Percentiles rank a stretch among this genome's conserved stretches.
Evolutionary conservation across 768 basidiomycete species (phyloP).

Genomic region (Leccinum broughii): DNA sequence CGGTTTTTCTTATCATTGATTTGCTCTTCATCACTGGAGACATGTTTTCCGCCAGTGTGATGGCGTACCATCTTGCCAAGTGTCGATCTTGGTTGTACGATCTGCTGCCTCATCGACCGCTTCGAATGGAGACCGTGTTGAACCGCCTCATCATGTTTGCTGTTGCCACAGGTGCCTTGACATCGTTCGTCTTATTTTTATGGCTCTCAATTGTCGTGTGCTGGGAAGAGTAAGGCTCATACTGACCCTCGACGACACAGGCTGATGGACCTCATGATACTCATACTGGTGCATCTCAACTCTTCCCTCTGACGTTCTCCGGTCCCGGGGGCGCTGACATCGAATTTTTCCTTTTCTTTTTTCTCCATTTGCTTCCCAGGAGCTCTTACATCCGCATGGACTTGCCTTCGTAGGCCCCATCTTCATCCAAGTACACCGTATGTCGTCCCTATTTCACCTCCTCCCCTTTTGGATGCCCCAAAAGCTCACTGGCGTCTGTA

Average conservation of each 20-base stretch:
- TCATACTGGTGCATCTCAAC: constrained; percentile 20
- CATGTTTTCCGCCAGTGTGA: constrained; percentile 18
- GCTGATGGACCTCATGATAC: constrained; percentile 26
- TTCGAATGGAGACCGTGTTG: constrained; percentile 23
- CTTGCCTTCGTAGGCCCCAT: constrained; percentile 22
- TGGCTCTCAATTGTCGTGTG: background rate
- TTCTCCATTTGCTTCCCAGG: constrained; percentile 8
- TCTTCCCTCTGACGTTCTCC: background rate
- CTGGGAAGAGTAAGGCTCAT: background rate
- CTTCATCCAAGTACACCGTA: constrained; percentile 30
- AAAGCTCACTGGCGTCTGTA: background rate
- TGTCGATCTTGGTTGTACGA: constrained; percentile 13
- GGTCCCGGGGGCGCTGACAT: background rate
- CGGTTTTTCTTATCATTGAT: constrained; percentile 20
- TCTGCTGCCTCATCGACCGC: constrained; percentile 14
- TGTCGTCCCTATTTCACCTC: constrained; percentile 1
- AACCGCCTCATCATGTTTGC: constrained; percentile 26
- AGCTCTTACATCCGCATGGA: constrained; percentile 14
- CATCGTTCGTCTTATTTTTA: constrained; percentile 17
- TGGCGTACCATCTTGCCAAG: constrained; percentile 24
- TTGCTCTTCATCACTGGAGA: constrained; percentile 27
- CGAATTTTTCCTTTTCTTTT: background rate
- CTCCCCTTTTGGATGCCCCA: background rate
- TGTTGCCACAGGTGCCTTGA: constrained; percentile 30
- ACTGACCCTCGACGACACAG: constrained; percentile 11